Percentiles rank a stretch among this genome's conserved stretches.
These are phyloP conservation scores for Solanum infundibuliforme DNA, from an alignment of 257 asterid species.

Conservation along the genomic window DNA sequence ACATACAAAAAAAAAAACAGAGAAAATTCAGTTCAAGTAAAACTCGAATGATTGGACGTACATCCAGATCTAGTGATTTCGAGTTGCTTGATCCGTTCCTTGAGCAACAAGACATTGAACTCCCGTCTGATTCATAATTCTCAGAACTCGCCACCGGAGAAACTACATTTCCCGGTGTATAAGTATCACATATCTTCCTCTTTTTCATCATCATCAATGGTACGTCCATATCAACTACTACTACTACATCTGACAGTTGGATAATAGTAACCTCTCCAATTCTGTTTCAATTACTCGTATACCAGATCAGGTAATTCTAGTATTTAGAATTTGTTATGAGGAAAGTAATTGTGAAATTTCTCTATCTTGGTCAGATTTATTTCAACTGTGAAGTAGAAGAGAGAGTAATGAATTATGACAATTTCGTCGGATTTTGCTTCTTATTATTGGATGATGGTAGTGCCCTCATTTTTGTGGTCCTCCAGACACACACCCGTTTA, in stretches of 20 bases:
- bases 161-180: slow-evolving; percentile 11
- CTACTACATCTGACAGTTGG: background rate
- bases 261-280: slow-evolving; percentile 11
- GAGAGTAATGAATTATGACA: slow-evolving; percentile 4
- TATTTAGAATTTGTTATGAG: too few relatives aligned
- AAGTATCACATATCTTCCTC: slow-evolving; percentile 21
- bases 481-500: background rate
- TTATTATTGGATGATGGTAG: background rate
- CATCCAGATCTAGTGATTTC: slow-evolving; percentile 48
- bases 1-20: background rate
- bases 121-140: background rate
- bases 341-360: background rate
- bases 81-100: slow-evolving; percentile 7
- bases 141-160: background rate
- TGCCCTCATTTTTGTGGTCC: background rate
- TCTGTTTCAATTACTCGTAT: slow-evolving; percentile 10
- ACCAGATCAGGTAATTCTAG: background rate
- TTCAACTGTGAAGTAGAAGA: background rate
- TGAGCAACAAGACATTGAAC: slow-evolving; percentile 20
- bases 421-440: background rate
- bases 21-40: background rate
- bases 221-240: background rate
- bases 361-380: background rate
- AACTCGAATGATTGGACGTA: background rate
- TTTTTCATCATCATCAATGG: slow-evolving; percentile 12